These are phyloP conservation scores for Xylaria sp. DNA, from an alignment of 2,329 filamentous ascomycete genomes.

Conservation along the genomic window DNA sequence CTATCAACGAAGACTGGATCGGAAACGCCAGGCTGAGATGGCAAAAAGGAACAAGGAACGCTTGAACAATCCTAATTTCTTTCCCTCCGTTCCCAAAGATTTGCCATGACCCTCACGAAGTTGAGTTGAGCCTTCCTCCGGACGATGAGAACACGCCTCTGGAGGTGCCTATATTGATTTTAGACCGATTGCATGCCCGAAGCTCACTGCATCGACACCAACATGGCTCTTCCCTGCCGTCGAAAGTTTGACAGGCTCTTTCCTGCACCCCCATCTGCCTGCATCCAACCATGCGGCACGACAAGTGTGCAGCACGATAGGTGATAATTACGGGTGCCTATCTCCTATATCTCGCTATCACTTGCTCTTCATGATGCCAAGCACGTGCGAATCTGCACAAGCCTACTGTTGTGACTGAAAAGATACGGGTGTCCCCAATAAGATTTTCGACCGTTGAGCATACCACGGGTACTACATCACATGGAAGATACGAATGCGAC, in stretches of 20 bases:
- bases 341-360: conserved; percentile 8
- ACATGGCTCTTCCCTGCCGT: background rate
- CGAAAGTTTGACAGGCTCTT: background rate
- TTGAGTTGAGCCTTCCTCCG: background rate
- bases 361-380: conserved; percentile 4
- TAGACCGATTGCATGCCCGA: background rate
- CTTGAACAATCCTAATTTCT: conserved; percentile 76
- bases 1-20: conserved; percentile 82
- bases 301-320: background rate
- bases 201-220: background rate
- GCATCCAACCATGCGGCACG: conserved; percentile 4
- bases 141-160: background rate
- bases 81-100: conserved; percentile 79
- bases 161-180: background rate
- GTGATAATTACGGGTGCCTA: background rate
- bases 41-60: conserved; percentile 83
- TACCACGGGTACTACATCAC: background rate
- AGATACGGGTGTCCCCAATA: conserved; percentile 11
- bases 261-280: background rate
- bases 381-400: background rate
- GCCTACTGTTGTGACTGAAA: background rate
- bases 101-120: conserved; percentile 30
- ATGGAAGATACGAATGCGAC: conserved; percentile 2
- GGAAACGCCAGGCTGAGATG: conserved; percentile 76
- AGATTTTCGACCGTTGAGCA: background rate